Evolutionary conservation across 208 protist species (phyloP).

Genomic region (Leishmania major): DNA sequence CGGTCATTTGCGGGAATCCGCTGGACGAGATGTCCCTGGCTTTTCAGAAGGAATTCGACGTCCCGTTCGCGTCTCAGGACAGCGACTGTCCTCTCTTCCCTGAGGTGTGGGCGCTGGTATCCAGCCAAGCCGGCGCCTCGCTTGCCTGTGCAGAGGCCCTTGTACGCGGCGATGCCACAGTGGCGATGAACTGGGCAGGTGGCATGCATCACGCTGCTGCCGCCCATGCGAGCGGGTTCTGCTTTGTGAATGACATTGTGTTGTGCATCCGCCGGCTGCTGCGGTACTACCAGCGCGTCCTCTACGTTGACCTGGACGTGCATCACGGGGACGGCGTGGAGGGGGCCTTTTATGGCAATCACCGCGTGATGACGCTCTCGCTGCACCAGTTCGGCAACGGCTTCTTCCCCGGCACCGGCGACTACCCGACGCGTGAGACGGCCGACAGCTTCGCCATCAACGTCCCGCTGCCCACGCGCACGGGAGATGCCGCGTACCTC

Average conservation of each 20-base stretch:
- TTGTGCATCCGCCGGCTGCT: slow-evolving; percentile 99
- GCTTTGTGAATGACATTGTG: slow-evolving; percentile 99
- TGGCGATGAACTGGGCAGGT: slow-evolving; percentile 99
- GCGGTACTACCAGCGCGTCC: slow-evolving; percentile 95
- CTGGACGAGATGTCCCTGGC: slow-evolving; percentile 54
- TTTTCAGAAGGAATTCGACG: slow-evolving; percentile 84
- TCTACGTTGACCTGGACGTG: slow-evolving; percentile 99
- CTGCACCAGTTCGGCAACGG: slow-evolving; percentile 99
- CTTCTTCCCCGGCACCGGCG: slow-evolving; percentile 98
- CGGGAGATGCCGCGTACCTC: slow-evolving; percentile 95
- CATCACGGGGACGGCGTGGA: slow-evolving; percentile 99
- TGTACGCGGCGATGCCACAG: slow-evolving; percentile 86
- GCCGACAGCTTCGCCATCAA: slow-evolving; percentile 89
- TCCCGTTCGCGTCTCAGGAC: slow-evolving; percentile 56
- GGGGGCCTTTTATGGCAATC: slow-evolving; percentile 99
- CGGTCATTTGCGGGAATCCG: slow-evolving; percentile 71
- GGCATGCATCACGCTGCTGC: slow-evolving; percentile 98
- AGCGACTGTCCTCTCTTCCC: slow-evolving; percentile 85
- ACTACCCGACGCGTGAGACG: slow-evolving; percentile 38
- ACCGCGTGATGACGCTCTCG: slow-evolving; percentile 99
- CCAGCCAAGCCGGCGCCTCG: slow-evolving; percentile 88
- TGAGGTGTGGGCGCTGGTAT: slow-evolving; percentile 76
- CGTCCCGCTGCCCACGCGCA: slow-evolving; percentile 95
- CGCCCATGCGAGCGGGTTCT: slow-evolving; percentile 97
- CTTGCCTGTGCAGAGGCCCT: slow-evolving; percentile 96